Conservation (phyloP, 257 asterid genomes). For the Nicotiana obtusifolia region DNA sequence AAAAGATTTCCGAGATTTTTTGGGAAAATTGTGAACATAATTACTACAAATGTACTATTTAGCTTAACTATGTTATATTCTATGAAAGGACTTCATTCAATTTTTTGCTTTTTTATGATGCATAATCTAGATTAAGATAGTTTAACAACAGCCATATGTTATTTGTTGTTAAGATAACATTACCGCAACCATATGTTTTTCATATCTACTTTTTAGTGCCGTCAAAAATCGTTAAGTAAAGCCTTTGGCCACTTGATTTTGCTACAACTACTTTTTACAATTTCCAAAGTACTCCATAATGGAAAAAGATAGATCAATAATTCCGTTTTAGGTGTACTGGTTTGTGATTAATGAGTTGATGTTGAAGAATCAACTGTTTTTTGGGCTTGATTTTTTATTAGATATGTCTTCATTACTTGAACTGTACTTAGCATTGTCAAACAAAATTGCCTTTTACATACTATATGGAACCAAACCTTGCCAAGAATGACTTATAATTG, state of each 20-base stretch:
- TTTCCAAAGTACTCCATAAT: background rate
- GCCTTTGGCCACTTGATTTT: background rate
- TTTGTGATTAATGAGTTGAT: background rate
- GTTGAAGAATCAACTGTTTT: background rate
- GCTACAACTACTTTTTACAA: background rate
- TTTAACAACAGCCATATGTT: background rate
- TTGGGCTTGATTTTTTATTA: background rate
- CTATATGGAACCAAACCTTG: background rate
- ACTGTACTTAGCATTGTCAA: background rate
- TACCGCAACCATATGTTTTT: background rate
- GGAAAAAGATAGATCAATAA: no score
- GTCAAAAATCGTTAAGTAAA: background rate
- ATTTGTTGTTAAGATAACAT: background rate
- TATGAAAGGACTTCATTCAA: background rate
- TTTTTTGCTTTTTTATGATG: background rate
- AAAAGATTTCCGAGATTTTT: background rate
- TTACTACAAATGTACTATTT: background rate
- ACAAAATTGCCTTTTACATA: background rate
- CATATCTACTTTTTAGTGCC: background rate
- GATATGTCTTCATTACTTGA: background rate
- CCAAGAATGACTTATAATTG: background rate
- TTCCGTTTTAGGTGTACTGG: background rate
- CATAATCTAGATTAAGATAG: background rate
- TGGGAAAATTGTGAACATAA: background rate
- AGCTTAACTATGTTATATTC: background rate